Percentiles rank a stretch among this genome's conserved stretches.
Conservation (phyloP, 257 asterid genomes). For the Ophiorrhiza pumila region DNA sequence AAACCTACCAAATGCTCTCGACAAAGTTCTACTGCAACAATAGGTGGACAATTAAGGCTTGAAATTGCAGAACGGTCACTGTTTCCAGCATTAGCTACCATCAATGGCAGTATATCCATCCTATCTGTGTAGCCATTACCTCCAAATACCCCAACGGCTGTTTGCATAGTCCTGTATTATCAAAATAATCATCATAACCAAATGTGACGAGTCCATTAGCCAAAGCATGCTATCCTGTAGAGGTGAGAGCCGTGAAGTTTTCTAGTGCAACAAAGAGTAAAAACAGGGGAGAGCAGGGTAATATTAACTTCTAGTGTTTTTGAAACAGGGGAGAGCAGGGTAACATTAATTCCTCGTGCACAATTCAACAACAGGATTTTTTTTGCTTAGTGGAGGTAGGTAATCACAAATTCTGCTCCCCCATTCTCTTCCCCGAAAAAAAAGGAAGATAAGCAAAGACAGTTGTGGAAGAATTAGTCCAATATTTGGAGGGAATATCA, state of each 20-base stretch:
- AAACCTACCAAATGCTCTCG: slow-evolving; percentile 87
- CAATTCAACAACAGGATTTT: neutral
- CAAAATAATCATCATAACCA: slow-evolving; percentile 18
- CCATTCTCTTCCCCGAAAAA: too few species aligned
- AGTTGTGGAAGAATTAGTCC: neutral
- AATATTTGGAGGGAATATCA: neutral
- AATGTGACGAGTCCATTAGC: slow-evolving; percentile 1
- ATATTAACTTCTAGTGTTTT: neutral
- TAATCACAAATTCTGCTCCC: neutral
- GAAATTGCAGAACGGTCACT: slow-evolving; percentile 78
- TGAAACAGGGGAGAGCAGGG: neutral
- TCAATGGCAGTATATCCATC: slow-evolving; percentile 62
- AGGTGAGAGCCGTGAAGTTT: neutral
- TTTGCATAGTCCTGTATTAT: slow-evolving; percentile 71
- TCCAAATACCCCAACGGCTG: slow-evolving; percentile 94
- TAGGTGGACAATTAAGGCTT: slow-evolving; percentile 72
- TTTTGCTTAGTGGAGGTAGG: neutral
- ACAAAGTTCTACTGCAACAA: slow-evolving; percentile 80
- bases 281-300: too few species aligned
- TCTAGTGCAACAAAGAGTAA: neutral
- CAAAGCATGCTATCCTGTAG: neutral
- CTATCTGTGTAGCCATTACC: slow-evolving; percentile 65
- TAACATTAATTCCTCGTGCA: neutral
- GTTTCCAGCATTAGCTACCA: slow-evolving; percentile 88
- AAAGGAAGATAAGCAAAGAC: neutral